Base-by-base conservation (phyloP, 2,329 filamentous ascomycete species). In the Zymoseptoria pseudotritici region DNA sequence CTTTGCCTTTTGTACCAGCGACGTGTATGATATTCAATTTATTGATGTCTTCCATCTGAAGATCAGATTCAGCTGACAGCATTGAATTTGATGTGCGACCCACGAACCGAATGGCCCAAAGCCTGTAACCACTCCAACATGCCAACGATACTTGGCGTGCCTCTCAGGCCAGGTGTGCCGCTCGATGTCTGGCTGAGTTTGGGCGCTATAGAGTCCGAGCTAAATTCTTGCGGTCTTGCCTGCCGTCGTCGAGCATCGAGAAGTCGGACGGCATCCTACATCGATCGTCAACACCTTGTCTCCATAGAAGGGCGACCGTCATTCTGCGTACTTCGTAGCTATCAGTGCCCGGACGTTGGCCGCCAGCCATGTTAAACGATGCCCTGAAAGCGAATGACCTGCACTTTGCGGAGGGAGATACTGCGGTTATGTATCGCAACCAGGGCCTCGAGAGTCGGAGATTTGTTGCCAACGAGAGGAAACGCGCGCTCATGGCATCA, bases 1-100 rank as follows among this genome's bases (percentile, higher is more conserved):
- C 92, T 74, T 97, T 97, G 59, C 93, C 93, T 74, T 97, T 97
- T 1, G 92, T 96, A 9, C 93, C 93, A 0, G 93, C 89, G 52
- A 97, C 85, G 71, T 97, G 93, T 61, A 97, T 85, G 66, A 81
- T 75, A 57, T 66, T 67, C 11, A 69, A 54, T 2, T 19, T 2
- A 42, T 66, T 65, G 51, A 69, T 51, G 22, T 65, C 63, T 31
- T 59, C 58, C 42, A 61, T 55, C 66, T 67, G 20, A 20, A 8
- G 50, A 52, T 20, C 13, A 50, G 13, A 22, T 9, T 29, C 7
- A 21, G 52, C 42, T 29, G 11, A 22, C 19, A 19, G 52, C 17
- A 24, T 51, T 10, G 22, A 9, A 13, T 21, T 11, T 20, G 17
- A 20, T 21, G 9, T 21, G 4, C 11, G 19, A 24, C n/a, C 19